Evolutionary conservation across 345 rosid species (phyloP), one percentile per base, ranked within the genome.

Genomic region (Linum trigynum): DNA sequence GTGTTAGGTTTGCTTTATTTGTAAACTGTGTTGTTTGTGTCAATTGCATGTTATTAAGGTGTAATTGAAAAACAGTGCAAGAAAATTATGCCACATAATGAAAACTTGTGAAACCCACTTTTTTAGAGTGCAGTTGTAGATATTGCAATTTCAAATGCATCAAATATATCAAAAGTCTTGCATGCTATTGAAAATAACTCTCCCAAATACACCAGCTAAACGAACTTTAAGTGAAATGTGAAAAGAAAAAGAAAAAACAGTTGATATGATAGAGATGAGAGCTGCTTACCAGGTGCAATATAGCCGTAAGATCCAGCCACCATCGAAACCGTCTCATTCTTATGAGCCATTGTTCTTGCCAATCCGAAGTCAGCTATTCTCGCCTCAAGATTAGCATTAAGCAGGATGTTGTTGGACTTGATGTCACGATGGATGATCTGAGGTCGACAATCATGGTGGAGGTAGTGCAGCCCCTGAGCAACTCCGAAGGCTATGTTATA

Each of bases 231-330:
- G 32, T 23, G 32, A 23, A 23, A 23, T 23, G 32, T 23, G 32
- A 23, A 23, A 23, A 23, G 32, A 23, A 23, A 23, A 23, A 23
- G 32, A 23, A 23, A 23, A 23, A 23, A 23, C 32, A 39, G 17
- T 5, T 11, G n/a, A 35, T 39, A 14, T 15, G 63, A 41, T 41
- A 62, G 1, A 12, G 51, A 35, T 39, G 55, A 38, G 32, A 23
- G 69, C 3, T 39, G 66, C 80, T 68, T 50, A 83, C 91, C 91
- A 0, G 96, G 98, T 23, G 96, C 98, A 66, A 91, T 91, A 45
- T 91, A 89, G 57, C 96, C 98, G 43, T 91, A 86, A 59, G 96
- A 89, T 79, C 98, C 98, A 0, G 92, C 98, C 38, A 91, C 98
- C 92, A 84, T 82, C 1, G 98, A 89, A 11, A 91, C 89, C 0